Percentiles rank a stretch among this genome's conserved stretches.
Evolutionary conservation across 768 basidiomycete species (phyloP).

Genomic region (Leccinum fibrillosum): DNA sequence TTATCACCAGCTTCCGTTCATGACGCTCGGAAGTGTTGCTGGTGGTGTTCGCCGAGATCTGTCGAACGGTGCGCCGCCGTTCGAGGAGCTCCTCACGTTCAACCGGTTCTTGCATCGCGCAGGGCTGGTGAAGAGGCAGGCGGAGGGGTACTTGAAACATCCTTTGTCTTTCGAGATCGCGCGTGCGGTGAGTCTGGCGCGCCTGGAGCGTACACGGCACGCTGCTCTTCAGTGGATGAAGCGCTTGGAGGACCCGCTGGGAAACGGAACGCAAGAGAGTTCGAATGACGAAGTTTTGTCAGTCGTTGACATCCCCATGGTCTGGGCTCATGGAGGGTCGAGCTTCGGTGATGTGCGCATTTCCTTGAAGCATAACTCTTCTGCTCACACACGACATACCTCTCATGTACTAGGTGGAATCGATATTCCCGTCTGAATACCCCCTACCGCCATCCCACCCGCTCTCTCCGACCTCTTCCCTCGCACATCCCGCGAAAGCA

Average conservation of each 20-base stretch:
- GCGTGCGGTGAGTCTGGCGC: conserved; percentile 4
- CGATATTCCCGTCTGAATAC: conserved; percentile 34
- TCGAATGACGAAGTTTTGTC: neutral
- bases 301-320: conserved; percentile 1
- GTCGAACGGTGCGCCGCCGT: conserved; percentile 33
- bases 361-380: neutral
- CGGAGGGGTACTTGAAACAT: conserved; percentile 33
- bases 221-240: conserved; percentile 26
- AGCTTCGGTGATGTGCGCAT: conserved; percentile 30
- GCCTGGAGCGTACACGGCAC: neutral
- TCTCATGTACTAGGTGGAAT: conserved; percentile 29
- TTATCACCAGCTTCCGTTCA: conserved; percentile 42
- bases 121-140: conserved; percentile 35
- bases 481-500: conserved; percentile 8
- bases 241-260: neutral
- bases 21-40: conserved; percentile 34
- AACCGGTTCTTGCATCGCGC: conserved; percentile 46
- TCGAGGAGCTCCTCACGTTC: conserved; percentile 41
- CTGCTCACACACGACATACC: neutral
- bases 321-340: conserved; percentile 17
- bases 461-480: conserved; percentile 21
- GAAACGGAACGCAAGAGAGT: neutral
- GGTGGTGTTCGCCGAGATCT: neutral
- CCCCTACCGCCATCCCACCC: conserved; percentile 26
- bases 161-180: conserved; percentile 48